Evolutionary conservation across 108 stramenopile species (phyloP).

Genomic region (Skeletonema potamos): DNA sequence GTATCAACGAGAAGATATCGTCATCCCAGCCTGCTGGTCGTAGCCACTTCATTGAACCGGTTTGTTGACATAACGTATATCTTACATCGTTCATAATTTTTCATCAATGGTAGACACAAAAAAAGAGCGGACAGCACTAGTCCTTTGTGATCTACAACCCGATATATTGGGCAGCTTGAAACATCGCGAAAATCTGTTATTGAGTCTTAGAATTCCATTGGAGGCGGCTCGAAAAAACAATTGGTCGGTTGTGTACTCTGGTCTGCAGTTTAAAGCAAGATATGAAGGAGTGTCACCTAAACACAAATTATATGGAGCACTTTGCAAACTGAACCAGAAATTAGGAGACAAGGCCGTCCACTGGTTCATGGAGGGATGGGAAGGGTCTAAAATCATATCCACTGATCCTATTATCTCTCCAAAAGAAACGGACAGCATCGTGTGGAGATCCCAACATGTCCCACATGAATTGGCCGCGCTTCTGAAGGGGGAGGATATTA

Average conservation of each 20-base stretch:
- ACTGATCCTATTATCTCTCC: not conserved
- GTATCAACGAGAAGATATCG: no score
- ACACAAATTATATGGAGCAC: constrained; percentile 40
- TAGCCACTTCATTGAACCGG: no score
- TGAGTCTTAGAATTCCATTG: constrained; percentile 23
- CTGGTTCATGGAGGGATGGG: constrained; percentile 42
- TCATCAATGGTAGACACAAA: not conserved
- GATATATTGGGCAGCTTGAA: constrained; percentile 26
- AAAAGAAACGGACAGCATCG: not conserved
- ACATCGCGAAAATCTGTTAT: not conserved
- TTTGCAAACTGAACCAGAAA: constrained; percentile 27
- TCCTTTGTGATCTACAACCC: constrained; percentile 35
- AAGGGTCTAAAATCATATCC: constrained; percentile 9
- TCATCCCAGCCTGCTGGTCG: no score
- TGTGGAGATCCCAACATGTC: constrained; percentile 24
- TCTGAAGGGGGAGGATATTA: constrained; percentile 2
- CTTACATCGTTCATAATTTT: no score
- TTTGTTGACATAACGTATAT: no score
- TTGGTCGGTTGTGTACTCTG: constrained; percentile 20
- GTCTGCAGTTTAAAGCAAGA: constrained; percentile 11
- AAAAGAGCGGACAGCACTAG: not conserved
- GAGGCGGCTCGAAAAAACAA: constrained; percentile 27
- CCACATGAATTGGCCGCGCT: constrained; percentile 6
- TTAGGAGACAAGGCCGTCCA: constrained; percentile 27
- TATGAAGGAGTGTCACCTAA: constrained; percentile 27